phyloP scores from a whole-genome alignment of 2,329 filamentous ascomycete genomes.

The Cercospora beticola region DNA sequence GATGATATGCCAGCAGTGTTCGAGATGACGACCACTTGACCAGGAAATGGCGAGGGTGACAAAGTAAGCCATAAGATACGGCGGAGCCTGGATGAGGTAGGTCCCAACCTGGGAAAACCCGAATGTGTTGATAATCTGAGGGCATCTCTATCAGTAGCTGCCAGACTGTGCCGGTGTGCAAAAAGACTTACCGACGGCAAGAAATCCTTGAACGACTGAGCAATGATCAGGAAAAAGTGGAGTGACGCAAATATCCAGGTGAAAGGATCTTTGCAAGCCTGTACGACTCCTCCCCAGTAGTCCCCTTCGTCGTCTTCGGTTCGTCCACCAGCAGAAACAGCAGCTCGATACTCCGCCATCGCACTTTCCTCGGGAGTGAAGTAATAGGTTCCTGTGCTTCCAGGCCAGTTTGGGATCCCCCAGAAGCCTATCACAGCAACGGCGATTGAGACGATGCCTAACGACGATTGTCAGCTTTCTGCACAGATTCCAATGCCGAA shows the following conservation, averaged over 20 bases:
- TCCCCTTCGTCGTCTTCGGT: slow-evolving; percentile 44
- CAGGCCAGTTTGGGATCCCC: slow-evolving; percentile 9
- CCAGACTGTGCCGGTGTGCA: neutral
- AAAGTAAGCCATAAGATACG: slow-evolving; percentile 10
- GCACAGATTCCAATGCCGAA: neutral
- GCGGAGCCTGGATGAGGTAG: slow-evolving; percentile 14
- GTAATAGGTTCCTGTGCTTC: slow-evolving; percentile 7
- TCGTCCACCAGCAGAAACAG: slow-evolving; percentile 48
- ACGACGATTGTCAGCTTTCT: neutral
- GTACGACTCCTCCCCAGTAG: slow-evolving; percentile 20
- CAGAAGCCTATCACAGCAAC: slow-evolving; percentile 10
- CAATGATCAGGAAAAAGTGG: slow-evolving; percentile 39
- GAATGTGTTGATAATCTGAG: slow-evolving; percentile 9
- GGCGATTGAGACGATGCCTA: slow-evolving; percentile 2
- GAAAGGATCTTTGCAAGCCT: slow-evolving; percentile 19
- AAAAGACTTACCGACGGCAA: slow-evolving; percentile 9
- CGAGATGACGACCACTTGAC: slow-evolving; percentile 9
- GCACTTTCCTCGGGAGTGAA: slow-evolving; percentile 13
- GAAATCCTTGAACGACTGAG: slow-evolving; percentile 24
- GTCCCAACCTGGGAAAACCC: slow-evolving; percentile 13
- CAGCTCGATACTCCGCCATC: slow-evolving; percentile 12
- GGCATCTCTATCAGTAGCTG: neutral
- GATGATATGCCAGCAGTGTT: slow-evolving; percentile 13
- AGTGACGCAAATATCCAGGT: slow-evolving; percentile 38
- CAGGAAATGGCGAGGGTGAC: slow-evolving; percentile 4